These are phyloP conservation scores for Leptographium lundbergii DNA, from an alignment of 2,329 filamentous ascomycete genomes.

Conservation along the genomic window DNA sequence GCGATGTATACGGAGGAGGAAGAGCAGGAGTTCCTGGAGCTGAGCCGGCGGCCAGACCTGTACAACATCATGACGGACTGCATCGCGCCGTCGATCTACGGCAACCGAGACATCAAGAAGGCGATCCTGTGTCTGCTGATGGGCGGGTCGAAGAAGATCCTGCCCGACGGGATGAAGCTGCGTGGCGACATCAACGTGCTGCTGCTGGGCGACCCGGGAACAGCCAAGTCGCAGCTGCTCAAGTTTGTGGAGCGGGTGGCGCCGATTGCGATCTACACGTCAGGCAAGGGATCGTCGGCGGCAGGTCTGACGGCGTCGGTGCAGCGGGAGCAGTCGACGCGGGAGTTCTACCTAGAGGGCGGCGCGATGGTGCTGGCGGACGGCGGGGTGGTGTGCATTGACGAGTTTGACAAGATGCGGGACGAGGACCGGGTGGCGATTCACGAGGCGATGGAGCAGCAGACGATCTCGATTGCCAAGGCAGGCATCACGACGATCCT, in stretches of 20 bases:
- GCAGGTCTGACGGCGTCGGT: slow-evolving; percentile 96
- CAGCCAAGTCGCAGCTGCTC: slow-evolving; percentile 89
- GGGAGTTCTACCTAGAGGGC: slow-evolving; percentile 96
- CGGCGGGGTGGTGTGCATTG: slow-evolving; percentile 93
- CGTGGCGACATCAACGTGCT: slow-evolving; percentile 97
- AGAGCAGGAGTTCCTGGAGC: slow-evolving; percentile 87
- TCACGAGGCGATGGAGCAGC: slow-evolving; percentile 99
- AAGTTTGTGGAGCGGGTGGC: slow-evolving; percentile 97
- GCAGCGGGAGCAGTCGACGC: slow-evolving; percentile 78
- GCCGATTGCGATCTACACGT: slow-evolving; percentile 96
- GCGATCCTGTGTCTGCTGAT: slow-evolving; percentile 87
- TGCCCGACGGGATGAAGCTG: slow-evolving; percentile 94
- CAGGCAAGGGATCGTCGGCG: slow-evolving; percentile 92
- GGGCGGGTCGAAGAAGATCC: slow-evolving; percentile 92
- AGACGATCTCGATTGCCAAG: slow-evolving; percentile 98
- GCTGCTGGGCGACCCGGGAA: slow-evolving; percentile 92
- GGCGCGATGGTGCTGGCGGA: slow-evolving; percentile 98
- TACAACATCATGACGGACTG: slow-evolving; percentile 83
- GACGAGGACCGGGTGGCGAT: slow-evolving; percentile 97
- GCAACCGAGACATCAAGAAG: slow-evolving; percentile 93
- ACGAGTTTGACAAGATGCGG: slow-evolving; percentile 99
- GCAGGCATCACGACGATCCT: slow-evolving; percentile 97
- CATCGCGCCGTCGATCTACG: slow-evolving; percentile 95
- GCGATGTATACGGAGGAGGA: slow-evolving; percentile 85
- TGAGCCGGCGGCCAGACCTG: slow-evolving; percentile 84